Base-by-base conservation (phyloP, 176 grass and related monocot genomes). In the Metroxylon sagu region DNA sequence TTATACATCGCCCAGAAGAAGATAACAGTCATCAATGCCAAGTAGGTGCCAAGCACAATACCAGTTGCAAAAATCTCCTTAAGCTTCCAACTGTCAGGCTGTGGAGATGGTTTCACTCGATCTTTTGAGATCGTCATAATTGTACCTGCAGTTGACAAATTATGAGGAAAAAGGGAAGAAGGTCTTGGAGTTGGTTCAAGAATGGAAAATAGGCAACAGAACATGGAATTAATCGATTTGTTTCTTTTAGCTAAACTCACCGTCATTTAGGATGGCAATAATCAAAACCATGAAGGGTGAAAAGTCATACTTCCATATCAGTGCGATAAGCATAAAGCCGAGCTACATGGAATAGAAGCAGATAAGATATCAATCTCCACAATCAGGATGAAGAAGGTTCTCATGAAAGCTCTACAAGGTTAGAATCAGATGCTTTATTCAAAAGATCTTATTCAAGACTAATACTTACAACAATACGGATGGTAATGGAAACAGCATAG, bases 71-170 rank as follows among this genome's bases (percentile, higher is more conserved):
- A 98, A 74, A 98, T 93, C 79, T 98, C 94, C 4, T 72, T 70
- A 18, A 98, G 71, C 58, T 98, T 98, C 94, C 94, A 98, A 76
- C 94, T 98, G 57, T 98, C 94, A 5, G 94, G 94, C 57, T 76
- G 63, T 14, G 94, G 94, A 1, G 94, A 98, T 7, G 94, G 88
- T 63, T 81, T 93, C 61, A 98, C 88, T 18, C 88, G 64, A 75
- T 98, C 94, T 82, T 98, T 98, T 15, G 94, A 85, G 71, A 98
- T 98, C 4, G 94, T 92, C 94, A 93, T 98, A 64, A 98, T 98
- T 19, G 94, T 98, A 2, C 94, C 94, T 98, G 63, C 18, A 49
- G 48, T 63, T 48, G 26, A 17, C 43, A 10, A 43, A 53, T 50
- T 15, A 52, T 18, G 27, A 43, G 12, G 49, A 43, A 10, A 12